phyloP scores from a whole-genome alignment of 1,284 basidiomycete species.

The Austropuccinia psidii region DNA sequence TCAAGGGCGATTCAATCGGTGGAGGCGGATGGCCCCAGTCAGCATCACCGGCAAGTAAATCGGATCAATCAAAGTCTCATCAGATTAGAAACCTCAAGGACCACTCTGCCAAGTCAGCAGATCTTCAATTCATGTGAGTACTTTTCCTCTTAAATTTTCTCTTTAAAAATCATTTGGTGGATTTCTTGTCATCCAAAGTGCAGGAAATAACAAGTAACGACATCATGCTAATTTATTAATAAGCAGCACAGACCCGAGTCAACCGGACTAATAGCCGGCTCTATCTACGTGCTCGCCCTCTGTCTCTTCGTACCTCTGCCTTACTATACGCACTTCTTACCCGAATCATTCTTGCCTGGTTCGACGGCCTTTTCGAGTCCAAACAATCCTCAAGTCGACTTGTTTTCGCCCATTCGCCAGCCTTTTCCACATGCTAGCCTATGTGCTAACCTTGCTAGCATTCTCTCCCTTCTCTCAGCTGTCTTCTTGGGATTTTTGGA shows the following conservation, averaged over 20 bases:
- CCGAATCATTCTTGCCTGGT: constrained; percentile 15
- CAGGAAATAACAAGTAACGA: background rate
- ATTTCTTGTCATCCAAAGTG: background rate
- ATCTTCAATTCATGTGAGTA: background rate
- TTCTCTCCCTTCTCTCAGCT: constrained; percentile 82
- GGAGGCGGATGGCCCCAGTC: constrained; percentile 11
- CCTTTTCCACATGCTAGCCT: constrained; percentile 52
- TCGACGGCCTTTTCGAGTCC: background rate
- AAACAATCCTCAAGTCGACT: background rate
- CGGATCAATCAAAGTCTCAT: background rate
- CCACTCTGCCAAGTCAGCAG: background rate
- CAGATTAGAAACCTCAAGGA: background rate
- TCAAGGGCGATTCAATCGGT: constrained; percentile 54
- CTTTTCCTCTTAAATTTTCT: background rate
- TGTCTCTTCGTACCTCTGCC: constrained; percentile 44
- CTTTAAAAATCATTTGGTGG: background rate
- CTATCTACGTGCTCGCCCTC: constrained; percentile 66
- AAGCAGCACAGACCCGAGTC: constrained; percentile 71
- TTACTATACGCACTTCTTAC: constrained; percentile 40
- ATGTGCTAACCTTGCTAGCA: constrained; percentile 81
- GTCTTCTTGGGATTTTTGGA: constrained; percentile 92
- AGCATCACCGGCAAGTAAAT: background rate
- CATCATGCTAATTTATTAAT: background rate
- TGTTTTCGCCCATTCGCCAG: background rate
- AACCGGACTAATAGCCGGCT: constrained; percentile 79